phyloP scores from a whole-genome alignment of 2,329 filamentous ascomycete species.

The Pseudopithomyces maydicus region DNA sequence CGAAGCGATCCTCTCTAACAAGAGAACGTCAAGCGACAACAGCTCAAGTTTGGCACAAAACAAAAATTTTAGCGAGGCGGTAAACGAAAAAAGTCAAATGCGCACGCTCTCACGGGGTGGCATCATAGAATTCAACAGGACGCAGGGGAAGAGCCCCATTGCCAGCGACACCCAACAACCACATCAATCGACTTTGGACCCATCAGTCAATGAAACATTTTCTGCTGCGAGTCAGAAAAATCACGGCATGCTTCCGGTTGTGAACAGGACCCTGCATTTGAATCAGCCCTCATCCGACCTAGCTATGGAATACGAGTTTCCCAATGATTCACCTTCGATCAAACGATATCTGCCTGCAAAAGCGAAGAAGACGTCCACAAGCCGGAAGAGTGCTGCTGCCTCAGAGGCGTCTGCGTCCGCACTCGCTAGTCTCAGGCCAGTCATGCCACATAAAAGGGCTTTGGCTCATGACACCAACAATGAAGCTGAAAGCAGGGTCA shows the following conservation, averaged over 20 bases:
- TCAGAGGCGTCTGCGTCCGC: neutral
- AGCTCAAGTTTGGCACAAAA: neutral
- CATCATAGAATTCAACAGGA: neutral
- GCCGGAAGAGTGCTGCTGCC: neutral
- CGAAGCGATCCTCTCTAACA: constrained; percentile 10
- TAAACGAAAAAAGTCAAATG: constrained; percentile 1
- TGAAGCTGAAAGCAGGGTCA: neutral
- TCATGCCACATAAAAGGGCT: neutral
- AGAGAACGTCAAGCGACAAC: neutral
- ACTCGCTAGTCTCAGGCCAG: neutral
- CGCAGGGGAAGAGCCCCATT: neutral
- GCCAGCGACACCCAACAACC: neutral
- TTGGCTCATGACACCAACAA: constrained; percentile 2
- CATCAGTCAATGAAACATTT: neutral
- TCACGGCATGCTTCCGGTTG: constrained; percentile 9
- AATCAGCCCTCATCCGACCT: neutral
- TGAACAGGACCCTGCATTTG: constrained; percentile 7
- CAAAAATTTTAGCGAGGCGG: constrained; percentile 4
- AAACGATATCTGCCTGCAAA: neutral
- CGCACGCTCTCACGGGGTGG: neutral
- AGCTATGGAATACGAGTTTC: constrained; percentile 11
- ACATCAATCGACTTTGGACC: neutral
- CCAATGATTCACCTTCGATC: constrained; percentile 11
- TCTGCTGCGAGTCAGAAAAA: neutral
- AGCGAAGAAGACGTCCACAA: neutral